Conservation (phyloP, 805 yeast genomes). For the Cyberlindnera mrakii region DNA sequence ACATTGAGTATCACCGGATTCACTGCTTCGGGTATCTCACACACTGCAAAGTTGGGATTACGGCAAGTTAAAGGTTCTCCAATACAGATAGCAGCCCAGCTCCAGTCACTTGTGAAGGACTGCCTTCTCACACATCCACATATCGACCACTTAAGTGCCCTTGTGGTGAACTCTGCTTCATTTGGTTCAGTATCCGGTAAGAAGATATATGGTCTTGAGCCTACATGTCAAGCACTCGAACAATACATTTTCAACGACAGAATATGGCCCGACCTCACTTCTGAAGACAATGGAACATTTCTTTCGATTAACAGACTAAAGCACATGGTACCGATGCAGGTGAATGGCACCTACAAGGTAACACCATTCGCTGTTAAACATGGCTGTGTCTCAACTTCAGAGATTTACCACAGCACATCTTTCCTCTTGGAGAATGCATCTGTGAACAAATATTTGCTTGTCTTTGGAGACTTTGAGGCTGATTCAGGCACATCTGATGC, state of each 20-base stretch:
- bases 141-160: constrained; percentile 68
- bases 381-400: constrained; percentile 29
- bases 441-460: constrained; percentile 36
- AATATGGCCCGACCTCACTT: constrained; percentile 69
- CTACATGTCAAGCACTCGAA: constrained; percentile 47
- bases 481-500: constrained; percentile 40
- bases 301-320: too few species aligned
- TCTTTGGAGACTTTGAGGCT: constrained; percentile 84
- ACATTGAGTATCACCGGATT: constrained; percentile 2
- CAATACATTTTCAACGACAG: constrained; percentile 62
- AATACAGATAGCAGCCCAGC: constrained; percentile 24
- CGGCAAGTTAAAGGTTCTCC: constrained; percentile 15
- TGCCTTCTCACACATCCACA: constrained; percentile 77
- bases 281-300: constrained; percentile 10
- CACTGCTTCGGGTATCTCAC: not conserved
- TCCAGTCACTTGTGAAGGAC: constrained; percentile 33
- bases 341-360: constrained; percentile 19
- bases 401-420: constrained; percentile 42
- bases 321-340: not conserved
- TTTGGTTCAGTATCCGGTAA: constrained; percentile 32
- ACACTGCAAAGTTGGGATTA: constrained; percentile 1
- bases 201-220: constrained; percentile 44
- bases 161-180: constrained; percentile 67
- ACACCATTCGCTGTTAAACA: constrained; percentile 34
- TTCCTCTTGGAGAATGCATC: constrained; percentile 42